Base-by-base conservation (phyloP, 169 alveolate genomes). In the Eimeria brunetti region DNA sequence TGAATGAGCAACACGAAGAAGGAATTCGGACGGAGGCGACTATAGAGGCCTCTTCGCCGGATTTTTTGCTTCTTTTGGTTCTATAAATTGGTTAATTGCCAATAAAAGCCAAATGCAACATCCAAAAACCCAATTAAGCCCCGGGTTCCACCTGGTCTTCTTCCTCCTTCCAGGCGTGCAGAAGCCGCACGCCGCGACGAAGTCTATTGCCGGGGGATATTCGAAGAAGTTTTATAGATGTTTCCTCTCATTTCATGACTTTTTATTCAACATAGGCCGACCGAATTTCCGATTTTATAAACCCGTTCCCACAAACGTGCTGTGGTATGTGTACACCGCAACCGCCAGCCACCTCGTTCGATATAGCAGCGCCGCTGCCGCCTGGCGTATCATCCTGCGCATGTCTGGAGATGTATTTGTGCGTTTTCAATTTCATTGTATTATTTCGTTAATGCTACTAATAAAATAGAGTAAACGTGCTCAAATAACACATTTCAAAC, bases 281-380 rank as follows among this genome's bases (percentile, higher is more conserved):
- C 69, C 69, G 69, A 60, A 60, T 6, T 60, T 7, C 69, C 69
- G 20, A 22, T 18, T 60, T 60, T 60, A 6, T 16, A 60, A 6
- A 16, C 69, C 27, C n/a, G 12, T 60, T 60, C 27, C 9, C n/a
- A 60, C 69, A 20, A 20, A 53, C 24, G 18, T 53, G 36, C 75
- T 64, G 75, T 9, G 75, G 75, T 64, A 27, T 64, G 36, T n/a
- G 75, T 64, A 27, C 75, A 64, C 75, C 24, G 11, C 75, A 69
- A 30, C 80, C 80, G 30, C n/a, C 69, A n/a, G 0, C 69, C 69
- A 16, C 8, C 69, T 18, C 69, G n/a, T n/a, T n/a, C n/a, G n/a
- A n/a, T n/a, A n/a, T n/a, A n/a, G n/a, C n/a, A n/a, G 58, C 69
- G 69, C n/a, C n/a, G 69, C 69, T 60, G 69, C 69, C 69, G 69